phyloP scores from a whole-genome alignment of 2,329 filamentous ascomycete genomes.

The Exophiala aquamarina region DNA sequence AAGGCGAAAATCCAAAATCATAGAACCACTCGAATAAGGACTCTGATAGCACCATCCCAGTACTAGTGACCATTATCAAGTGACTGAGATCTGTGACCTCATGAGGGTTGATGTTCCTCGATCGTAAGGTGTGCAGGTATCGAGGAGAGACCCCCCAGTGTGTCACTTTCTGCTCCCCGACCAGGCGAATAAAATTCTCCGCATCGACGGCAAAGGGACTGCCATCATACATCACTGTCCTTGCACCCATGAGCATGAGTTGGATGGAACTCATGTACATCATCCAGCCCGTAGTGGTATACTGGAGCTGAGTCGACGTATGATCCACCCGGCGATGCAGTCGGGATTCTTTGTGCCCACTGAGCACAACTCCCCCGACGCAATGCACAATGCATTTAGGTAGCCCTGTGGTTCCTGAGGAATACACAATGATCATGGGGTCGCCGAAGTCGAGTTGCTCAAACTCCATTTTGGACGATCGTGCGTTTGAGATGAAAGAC shows the following conservation, averaged over 20 bases:
- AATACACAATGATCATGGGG: conserved; percentile 74
- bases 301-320: conserved; percentile 52
- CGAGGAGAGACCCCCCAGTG: conserved; percentile 55
- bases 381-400: conserved; percentile 85
- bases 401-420: conserved; percentile 77
- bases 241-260: conserved; percentile 59
- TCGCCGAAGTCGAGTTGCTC: conserved; percentile 65
- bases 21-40: conserved; percentile 79
- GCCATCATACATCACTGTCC: conserved; percentile 74
- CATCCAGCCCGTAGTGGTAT: conserved; percentile 77
- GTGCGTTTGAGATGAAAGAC: conserved; percentile 36
- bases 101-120: conserved; percentile 61
- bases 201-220: conserved; percentile 73
- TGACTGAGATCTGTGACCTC: conserved; percentile 61
- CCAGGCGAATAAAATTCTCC: conserved; percentile 61
- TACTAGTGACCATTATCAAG: conserved; percentile 64
- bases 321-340: conserved; percentile 47
- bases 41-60: conserved; percentile 78
- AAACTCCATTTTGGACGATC: conserved; percentile 32
- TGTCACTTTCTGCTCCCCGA: conserved; percentile 67
- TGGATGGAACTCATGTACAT: conserved; percentile 67
- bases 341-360: conserved; percentile 57
- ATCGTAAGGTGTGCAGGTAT: conserved; percentile 72
- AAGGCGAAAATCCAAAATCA: conserved; percentile 65
- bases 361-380: conserved; percentile 37